Base-by-base conservation (phyloP, 2,329 filamentous ascomycete genomes). In the Colletotrichum coccodes region DNA sequence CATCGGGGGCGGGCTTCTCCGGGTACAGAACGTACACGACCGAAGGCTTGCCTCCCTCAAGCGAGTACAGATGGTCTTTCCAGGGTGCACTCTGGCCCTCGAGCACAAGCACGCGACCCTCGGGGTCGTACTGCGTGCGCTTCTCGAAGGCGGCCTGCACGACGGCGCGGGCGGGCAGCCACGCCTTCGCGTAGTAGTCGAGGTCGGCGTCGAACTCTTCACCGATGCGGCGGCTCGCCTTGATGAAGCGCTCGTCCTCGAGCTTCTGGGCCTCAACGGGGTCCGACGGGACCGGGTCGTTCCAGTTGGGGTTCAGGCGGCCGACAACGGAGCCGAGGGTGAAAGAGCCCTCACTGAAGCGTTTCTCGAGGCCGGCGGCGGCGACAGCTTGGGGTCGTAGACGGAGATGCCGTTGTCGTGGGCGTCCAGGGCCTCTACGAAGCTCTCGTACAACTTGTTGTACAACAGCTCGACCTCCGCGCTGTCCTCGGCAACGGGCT, bases 361-460 rank as follows among this genome's bases (percentile, higher is more conserved):
- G 91, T 85, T 95, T 96, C 80, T 92, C 84, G 47, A 98, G 80
- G 4, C 91, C 92, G 0, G 93, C 92, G 34, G 90, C 86, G 34
- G 88, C 81, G 21, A 97, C 78, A 36, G 85, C 90, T 86, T 86
- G 32, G 92, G 86, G 78, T 97, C 94, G 82, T 97, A 97, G 67
- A 86, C 87, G 30, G 91, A 91, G 77, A 99, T 92, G 73, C 96
- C 96, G 80, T 99, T 99, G 86, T 99, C 96, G 82, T 99, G 95
- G 66, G 95, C 96, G 81, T 99, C 96, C 64, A 99, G 91, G 2
- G 96, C 94, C 85, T 99, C 96, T 78, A 99, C 87, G 80, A 98
- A 98, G 80, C 92, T 92, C 73, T 92, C 90, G 86, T 99, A 99
- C 58, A 99, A 83, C 85, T 98, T 98, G 76, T 90, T 86, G 85